Evolutionary conservation across 495 filamentous ascomycete genomes (phyloP), one percentile per base, ranked within the genome.

Genomic region (Aspergillus conjunctus): DNA sequence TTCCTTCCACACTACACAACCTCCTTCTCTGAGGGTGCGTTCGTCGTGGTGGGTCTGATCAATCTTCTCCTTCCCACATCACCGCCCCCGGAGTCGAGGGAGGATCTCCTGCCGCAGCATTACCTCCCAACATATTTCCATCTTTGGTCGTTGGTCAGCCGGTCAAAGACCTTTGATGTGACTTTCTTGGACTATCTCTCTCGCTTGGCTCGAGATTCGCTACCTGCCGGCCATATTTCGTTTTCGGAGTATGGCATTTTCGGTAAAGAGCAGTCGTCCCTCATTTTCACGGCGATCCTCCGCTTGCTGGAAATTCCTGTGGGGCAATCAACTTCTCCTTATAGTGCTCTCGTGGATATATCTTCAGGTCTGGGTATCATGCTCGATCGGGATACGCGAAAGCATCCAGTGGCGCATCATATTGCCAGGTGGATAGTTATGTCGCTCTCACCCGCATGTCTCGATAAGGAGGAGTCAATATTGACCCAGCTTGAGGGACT

Each of bases 381-480:
- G 74, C 81, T 99, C 22, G 93, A 97, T 64, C 87, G 92, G 64
- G 94, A 99, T 71, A 88, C 87, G 65, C 87, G 93, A 59, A 97
- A 96, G 72, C 91, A 96, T 70, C 94, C 94, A 1, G 84, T 92
- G 12, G 85, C 91, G 2, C 93, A 98, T 72, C 87, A 92, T 69
- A 90, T 97, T 57, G 92, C 95, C n/a, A 81, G 94, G 61, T 96
- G 91, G 91, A 91, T 99, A 49, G 87, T 96, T 41, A 91, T 92
- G 85, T 97, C 92, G 3, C 74, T 99, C 32, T 98, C 95, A 0
- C 94, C 94, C 1, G 77, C 85, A 33, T 96, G 91, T 68, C 78
- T 96, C 20, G 85, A 91, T 48, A 77, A 85, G n/a, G 80, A 85
- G 44, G 86, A 88, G 60, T 97, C 93, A 1, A 84, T 96, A 53